Conservation (phyloP, 306 rosid genomes). For the Trichosanthes cucumerina region DNA sequence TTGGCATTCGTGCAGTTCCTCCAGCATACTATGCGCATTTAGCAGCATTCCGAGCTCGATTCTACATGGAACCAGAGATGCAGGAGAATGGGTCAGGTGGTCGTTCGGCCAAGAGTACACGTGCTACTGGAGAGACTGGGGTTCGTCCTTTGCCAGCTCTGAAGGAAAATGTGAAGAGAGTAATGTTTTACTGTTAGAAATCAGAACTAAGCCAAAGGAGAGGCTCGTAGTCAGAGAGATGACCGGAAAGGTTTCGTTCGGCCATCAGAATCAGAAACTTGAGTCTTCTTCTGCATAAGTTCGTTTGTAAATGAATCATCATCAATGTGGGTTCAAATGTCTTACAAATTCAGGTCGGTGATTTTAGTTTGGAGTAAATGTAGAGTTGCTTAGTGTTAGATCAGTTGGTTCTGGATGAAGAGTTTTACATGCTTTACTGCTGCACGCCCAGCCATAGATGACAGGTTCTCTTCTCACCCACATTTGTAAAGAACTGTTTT, state of each 20-base stretch:
- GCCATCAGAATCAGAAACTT: not conserved
- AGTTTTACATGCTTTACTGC: not conserved
- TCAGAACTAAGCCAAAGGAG: not conserved
- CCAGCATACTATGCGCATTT: slow-evolving; percentile 91
- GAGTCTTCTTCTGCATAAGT: not conserved
- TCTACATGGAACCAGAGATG: slow-evolving; percentile 79
- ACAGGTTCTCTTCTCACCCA: slow-evolving; percentile 16
- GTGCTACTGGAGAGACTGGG: slow-evolving; percentile 45
- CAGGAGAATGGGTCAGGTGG: slow-evolving; percentile 56
- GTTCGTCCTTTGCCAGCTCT: slow-evolving; percentile 89
- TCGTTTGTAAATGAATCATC: not conserved
- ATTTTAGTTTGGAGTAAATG: slow-evolving; percentile 1
- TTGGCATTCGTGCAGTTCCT: slow-evolving; percentile 51
- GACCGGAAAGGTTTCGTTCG: not conserved
- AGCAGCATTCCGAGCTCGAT: slow-evolving; percentile 94
- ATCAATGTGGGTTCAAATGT: slow-evolving; percentile 4
- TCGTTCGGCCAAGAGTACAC: slow-evolving; percentile 38
- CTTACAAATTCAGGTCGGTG: not conserved
- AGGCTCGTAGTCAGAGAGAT: not conserved
- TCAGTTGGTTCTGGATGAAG: not conserved
- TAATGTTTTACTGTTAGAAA: slow-evolving; percentile 80
- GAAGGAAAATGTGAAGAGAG: slow-evolving; percentile 95
- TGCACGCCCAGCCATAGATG: slow-evolving; percentile 17
- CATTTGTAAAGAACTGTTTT: slow-evolving; percentile 13
- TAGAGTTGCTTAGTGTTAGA: slow-evolving; percentile 12